Percentiles rank a stretch among this genome's conserved stretches.
Evolutionary conservation across 139 green algal genomes (phyloP).

Genomic region (Tetraselmis striata): DNA sequence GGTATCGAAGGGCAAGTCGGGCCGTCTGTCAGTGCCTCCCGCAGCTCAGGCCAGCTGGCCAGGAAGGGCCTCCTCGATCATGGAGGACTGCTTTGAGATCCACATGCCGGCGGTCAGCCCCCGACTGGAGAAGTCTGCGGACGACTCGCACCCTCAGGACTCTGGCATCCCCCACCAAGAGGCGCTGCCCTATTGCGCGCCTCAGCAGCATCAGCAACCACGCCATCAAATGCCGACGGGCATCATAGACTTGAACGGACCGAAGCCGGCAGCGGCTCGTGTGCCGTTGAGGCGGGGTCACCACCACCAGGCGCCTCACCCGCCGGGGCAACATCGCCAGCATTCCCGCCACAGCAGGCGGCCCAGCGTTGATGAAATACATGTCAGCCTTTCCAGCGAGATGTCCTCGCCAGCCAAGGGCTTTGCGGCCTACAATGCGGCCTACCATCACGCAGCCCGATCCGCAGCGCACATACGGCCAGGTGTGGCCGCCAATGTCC

Average conservation of each 20-base stretch:
- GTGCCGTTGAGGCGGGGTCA: background rate
- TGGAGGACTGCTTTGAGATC: background rate
- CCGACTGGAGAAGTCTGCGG: background rate
- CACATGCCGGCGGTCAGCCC: background rate
- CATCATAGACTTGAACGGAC: background rate
- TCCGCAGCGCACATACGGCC: no score
- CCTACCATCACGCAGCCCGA: no score
- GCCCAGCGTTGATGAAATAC: no score
- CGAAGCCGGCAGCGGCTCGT: background rate
- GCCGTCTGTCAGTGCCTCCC: no score
- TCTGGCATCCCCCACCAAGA: background rate
- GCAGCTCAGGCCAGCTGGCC: no score
- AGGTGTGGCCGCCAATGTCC: no score
- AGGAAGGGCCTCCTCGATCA: background rate
- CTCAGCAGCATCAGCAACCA: background rate
- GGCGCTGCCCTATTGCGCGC: background rate
- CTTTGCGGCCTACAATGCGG: no score
- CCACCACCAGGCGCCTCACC: background rate
- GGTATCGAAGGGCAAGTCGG: no score
- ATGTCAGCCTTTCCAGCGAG: no score
- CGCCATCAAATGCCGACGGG: background rate
- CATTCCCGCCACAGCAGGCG: no score
- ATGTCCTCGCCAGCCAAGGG: no score
- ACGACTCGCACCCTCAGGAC: background rate
- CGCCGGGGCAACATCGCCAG: no score